phyloP scores from a whole-genome alignment of 306 rosid genomes.

The Crataegus laevigata region DNA sequence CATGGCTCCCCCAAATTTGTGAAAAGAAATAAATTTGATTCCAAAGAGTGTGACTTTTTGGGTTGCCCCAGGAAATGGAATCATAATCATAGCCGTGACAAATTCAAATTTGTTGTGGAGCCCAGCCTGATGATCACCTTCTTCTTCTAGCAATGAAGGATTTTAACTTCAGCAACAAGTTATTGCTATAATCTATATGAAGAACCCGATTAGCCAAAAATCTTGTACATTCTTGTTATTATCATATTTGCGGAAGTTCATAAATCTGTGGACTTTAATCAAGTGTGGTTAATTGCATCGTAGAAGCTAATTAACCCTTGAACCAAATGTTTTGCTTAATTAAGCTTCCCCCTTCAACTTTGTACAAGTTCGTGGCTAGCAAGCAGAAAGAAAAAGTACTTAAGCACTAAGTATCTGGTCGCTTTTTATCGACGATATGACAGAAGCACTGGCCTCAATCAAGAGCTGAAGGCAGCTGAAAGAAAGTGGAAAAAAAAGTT shows the following conservation, averaged over 20 bases:
- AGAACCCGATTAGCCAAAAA: not conserved
- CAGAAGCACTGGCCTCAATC: not conserved
- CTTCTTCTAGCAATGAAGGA: not conserved
- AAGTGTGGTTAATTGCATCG: not conserved
- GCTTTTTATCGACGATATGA: not conserved
- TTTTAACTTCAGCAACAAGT: not conserved
- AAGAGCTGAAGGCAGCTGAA: not conserved
- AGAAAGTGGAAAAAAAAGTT: not conserved
- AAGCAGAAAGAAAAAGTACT: not conserved
- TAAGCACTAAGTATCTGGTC: not conserved
- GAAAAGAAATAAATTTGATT: slow-evolving; percentile 9
- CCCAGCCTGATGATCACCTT: not conserved
- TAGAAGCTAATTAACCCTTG: not conserved
- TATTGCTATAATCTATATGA: not conserved
- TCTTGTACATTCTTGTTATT: not conserved
- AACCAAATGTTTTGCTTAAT: not conserved
- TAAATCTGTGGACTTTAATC: not conserved
- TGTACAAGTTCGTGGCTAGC: not conserved
- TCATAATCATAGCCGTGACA: slow-evolving; percentile 25
- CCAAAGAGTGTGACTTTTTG: slow-evolving; percentile 19
- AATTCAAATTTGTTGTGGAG: slow-evolving; percentile 1
- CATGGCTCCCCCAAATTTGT: not conserved
- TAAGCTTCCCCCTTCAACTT: not conserved
- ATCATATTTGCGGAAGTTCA: not conserved
- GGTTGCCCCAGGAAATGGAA: slow-evolving; percentile 31